Conservation (phyloP, 805 yeast species). For the Hanseniaspora thailandica region DNA sequence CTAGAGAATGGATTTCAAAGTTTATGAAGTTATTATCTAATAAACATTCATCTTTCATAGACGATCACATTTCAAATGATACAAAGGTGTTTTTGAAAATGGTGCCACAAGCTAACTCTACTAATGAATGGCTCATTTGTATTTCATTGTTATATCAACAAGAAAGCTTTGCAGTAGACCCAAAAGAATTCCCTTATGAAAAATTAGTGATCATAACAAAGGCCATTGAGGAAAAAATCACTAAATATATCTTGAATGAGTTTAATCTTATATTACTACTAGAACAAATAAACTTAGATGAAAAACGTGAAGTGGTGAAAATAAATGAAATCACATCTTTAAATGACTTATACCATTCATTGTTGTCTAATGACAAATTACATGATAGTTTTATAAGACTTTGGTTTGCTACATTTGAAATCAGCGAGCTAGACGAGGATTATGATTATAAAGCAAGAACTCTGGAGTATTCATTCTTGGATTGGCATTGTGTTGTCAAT, state of each 20-base stretch:
- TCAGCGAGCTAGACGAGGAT: background rate
- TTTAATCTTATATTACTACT: background rate
- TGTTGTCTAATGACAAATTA: background rate
- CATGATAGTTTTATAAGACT: constrained; percentile 1
- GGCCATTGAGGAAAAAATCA: background rate
- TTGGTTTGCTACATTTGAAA: constrained; percentile 1
- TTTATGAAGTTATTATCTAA: background rate
- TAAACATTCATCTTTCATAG: background rate
- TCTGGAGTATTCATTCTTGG: background rate
- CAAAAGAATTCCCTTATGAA: background rate
- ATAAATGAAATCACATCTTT: background rate
- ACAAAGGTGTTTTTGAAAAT: background rate
- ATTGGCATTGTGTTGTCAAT: constrained; percentile 3
- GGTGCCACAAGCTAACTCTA: background rate
- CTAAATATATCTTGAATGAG: background rate
- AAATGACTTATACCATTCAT: background rate
- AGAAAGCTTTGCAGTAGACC: background rate
- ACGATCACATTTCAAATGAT: background rate
- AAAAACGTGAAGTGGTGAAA: background rate
- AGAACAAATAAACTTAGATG: background rate
- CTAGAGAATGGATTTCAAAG: constrained; percentile 1
- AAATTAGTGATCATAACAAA: background rate
- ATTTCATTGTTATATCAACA: background rate
- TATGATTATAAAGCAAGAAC: background rate
- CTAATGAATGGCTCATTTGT: background rate